phyloP scores from a whole-genome alignment of 768 basidiomycete species.

The Hortiboletus campestris region DNA sequence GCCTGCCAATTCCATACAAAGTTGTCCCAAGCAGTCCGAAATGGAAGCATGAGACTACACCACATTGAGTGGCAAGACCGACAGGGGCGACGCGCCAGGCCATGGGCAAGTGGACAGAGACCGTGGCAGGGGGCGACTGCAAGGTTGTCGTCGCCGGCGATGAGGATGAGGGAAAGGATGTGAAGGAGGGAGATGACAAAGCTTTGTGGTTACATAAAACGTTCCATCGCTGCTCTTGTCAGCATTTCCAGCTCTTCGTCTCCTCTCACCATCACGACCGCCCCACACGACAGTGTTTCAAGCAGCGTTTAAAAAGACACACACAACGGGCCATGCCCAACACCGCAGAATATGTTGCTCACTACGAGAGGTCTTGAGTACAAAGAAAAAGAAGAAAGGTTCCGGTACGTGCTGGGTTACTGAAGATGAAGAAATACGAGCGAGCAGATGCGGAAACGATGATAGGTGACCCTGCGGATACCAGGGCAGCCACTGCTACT shows the following conservation, averaged over 20 bases:
- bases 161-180: not conserved
- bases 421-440: slow-evolving; percentile 4
- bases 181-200: slow-evolving; percentile 29
- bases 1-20: not conserved
- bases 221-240: slow-evolving; percentile 32
- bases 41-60: not conserved
- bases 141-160: not conserved
- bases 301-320: not conserved
- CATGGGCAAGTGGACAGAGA: not conserved
- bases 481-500: slow-evolving; percentile 20
- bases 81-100: not conserved
- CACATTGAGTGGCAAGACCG: not conserved
- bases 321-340: not conserved
- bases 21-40: not conserved
- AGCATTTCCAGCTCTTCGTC: slow-evolving; percentile 33
- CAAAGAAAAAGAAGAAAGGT: not conserved
- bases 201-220: slow-evolving; percentile 36
- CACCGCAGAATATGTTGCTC: not conserved
- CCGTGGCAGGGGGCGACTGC: not conserved
- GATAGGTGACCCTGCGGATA: not conserved
- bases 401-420: slow-evolving; percentile 15
- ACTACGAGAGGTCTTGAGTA: slow-evolving; percentile 14
- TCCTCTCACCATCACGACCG: slow-evolving; percentile 33
- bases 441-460: not conserved
- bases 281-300: not conserved